Evolutionary conservation across 257 asterid genomes (phyloP), one percentile per base, ranked within the genome.

Genomic region (Nicotiana sylvestris): DNA sequence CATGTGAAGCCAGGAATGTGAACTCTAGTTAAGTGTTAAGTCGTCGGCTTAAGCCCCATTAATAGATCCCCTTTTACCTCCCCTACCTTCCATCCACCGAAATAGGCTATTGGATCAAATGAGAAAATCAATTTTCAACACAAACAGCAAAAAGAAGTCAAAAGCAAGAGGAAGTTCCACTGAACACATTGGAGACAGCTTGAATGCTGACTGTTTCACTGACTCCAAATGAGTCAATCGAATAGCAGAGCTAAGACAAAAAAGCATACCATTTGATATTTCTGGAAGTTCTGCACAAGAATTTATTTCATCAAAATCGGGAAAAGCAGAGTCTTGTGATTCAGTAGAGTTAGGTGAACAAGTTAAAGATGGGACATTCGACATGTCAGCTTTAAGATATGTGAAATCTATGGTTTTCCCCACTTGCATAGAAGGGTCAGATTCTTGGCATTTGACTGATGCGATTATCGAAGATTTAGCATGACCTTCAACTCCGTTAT

Each of bases 351-450:
- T 37, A 39, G 9, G 58, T 29, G 62, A 74, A 51, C 62, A 49
- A 58, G 53, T 62, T 37, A 64, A 60, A 43, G 77, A 70, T 37
- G 46, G 68, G 58, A 33, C 55, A 39, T 60, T 55, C 4, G 78
- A 79, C 72, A 37, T 17, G 56, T 65, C 55, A 37, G 32, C 29
- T 18, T 49, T 25, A 39, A 46, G 66, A 82, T 43, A 69, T 21
- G 9, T 77, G 70, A 72, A 15, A 35, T 7, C 57, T 33, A 60
- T 51, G 60, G 60, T 15, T 21, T 60, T 51, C 62, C 12, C 82
- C 56, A 43, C 81, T 80, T 74, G 32, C 43, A 32, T 65, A 79
- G 84, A 77, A 51, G 49, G 35, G 62, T 74, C 66, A 13, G 56
- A 51, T 78, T 77, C 80, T 55, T 66, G 60, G 77, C 33, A 32